Conservation (phyloP, 2,329 filamentous ascomycete species). For the Escovopsis sp. region DNA sequence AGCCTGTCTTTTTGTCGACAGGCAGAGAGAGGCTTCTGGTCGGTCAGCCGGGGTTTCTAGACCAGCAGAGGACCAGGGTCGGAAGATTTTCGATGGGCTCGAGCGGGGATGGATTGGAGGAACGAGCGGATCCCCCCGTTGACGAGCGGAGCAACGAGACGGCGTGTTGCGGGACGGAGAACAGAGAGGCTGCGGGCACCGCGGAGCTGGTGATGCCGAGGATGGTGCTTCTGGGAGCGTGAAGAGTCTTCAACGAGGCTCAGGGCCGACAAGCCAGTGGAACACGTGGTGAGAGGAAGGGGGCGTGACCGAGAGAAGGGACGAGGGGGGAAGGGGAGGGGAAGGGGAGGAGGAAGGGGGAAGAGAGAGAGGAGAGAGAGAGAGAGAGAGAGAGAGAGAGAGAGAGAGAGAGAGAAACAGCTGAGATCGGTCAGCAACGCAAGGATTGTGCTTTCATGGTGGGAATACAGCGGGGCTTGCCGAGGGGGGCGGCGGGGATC, state of each 20-base stretch:
- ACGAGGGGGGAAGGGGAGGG: too few relatives aligned
- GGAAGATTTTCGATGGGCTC: background rate
- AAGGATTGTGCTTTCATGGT: too few relatives aligned
- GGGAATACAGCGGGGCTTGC: too few relatives aligned
- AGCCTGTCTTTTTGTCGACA: conserved; percentile 1
- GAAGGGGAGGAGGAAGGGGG: too few relatives aligned
- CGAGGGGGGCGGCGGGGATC: too few relatives aligned
- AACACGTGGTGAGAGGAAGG: background rate
- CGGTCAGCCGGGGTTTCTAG: background rate
- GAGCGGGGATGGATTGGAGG: background rate
- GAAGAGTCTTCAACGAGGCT: too few relatives aligned
- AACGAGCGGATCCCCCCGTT: conserved; percentile 3
- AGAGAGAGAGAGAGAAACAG: too few relatives aligned
- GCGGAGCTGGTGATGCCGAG: background rate
- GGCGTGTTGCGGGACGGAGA: background rate
- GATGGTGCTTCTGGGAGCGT: background rate
- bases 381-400: too few relatives aligned
- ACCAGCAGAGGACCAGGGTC: background rate
- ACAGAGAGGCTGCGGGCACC: conserved; percentile 1
- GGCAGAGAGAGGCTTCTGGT: background rate
- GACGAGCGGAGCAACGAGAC: background rate
- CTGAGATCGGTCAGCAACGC: too few relatives aligned
- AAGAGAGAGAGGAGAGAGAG: background rate
- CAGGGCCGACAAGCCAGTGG: too few relatives aligned
- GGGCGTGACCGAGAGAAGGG: too few relatives aligned